Base-by-base conservation (phyloP, 352 stramenopile genomes). In the Elongisporangium undulatum region DNA sequence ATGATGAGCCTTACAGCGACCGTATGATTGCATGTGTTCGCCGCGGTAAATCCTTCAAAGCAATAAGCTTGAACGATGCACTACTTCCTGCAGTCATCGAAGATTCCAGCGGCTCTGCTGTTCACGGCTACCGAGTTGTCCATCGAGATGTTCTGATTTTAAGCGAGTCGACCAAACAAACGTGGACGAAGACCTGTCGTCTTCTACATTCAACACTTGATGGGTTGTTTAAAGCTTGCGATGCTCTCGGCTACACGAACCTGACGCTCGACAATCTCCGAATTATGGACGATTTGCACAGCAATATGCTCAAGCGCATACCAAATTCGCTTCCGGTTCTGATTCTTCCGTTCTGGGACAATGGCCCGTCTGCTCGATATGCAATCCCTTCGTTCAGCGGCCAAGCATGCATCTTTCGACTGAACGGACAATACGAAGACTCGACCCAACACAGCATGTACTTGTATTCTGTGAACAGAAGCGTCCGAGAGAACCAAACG, bases 271-370 rank as follows among this genome's bases (percentile, higher is more conserved):
- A 39, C 29, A 39, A 39, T 15, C 67, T 73, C 5, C 58, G 67
- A n/a, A 41, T 71, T 16, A 51, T 78, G 12, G 64, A 70, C 16
- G 60, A 63, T 7, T 54, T 53, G 51, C 50, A 75, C 22, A 67
- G 60, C 62, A 68, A 67, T 8, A 66, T 61, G 24, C 9, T 72
- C 22, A 58, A 68, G 12, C 6, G 56, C 1, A 51, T 85, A 12
- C 29, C 60, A 0, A 38, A 58, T 22, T 34, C 34, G 10, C 34
- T 58, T 7, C 34, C 53, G n/a, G n/a, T 58, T 15, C 53, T 58
- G 17, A 50, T 58, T 5, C 23, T 58, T 4, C 34, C 53, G n/a
- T 51, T 34, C 15, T 50, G 53, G 53, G 34, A 58, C 20, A 58
- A 58, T 8, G 53, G n/a, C 4, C 53, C 34, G 1, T 16, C 17